Evolutionary conservation across 2,329 filamentous ascomycete species (phyloP).

Genomic region (Exophiala calicioides): DNA sequence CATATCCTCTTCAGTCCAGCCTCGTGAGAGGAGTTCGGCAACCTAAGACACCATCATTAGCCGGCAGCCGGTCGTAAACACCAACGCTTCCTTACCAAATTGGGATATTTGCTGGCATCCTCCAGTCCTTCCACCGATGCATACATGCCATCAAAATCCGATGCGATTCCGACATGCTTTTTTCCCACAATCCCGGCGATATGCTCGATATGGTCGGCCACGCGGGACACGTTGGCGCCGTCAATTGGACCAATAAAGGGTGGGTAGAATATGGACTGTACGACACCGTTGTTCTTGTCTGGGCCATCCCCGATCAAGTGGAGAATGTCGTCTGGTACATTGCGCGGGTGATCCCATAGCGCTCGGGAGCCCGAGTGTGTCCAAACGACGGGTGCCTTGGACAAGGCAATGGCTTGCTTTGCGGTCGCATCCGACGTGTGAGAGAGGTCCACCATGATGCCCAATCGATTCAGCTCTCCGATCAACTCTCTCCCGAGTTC

Average conservation of each 20-base stretch:
- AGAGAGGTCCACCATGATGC: slow-evolving; percentile 35
- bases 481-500: slow-evolving; percentile 31
- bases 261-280: slow-evolving; percentile 43
- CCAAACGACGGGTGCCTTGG: slow-evolving; percentile 35
- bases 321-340: slow-evolving; percentile 47
- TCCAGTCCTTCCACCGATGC: slow-evolving; percentile 70
- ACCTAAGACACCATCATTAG: slow-evolving; percentile 48
- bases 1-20: slow-evolving; percentile 71
- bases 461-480: slow-evolving; percentile 34
- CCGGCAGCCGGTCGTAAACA: too few species aligned
- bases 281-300: slow-evolving; percentile 38
- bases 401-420: slow-evolving; percentile 30
- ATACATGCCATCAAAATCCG: slow-evolving; percentile 41
- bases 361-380: slow-evolving; percentile 33
- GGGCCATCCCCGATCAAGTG: slow-evolving; percentile 31
- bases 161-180: slow-evolving; percentile 40
- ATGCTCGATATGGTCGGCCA: slow-evolving; percentile 44
- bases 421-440: slow-evolving; percentile 33
- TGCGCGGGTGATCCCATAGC: slow-evolving; percentile 39
- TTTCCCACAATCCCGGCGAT: slow-evolving; percentile 36
- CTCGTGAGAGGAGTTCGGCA: slow-evolving; percentile 69
- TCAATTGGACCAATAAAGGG: slow-evolving; percentile 25
- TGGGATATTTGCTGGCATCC: slow-evolving; percentile 80
- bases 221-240: slow-evolving; percentile 9
- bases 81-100: slow-evolving; percentile 57